Conservation (phyloP, 228 moss, liverwort and hornwort genomes). For the Sphagnum fallax region DNA sequence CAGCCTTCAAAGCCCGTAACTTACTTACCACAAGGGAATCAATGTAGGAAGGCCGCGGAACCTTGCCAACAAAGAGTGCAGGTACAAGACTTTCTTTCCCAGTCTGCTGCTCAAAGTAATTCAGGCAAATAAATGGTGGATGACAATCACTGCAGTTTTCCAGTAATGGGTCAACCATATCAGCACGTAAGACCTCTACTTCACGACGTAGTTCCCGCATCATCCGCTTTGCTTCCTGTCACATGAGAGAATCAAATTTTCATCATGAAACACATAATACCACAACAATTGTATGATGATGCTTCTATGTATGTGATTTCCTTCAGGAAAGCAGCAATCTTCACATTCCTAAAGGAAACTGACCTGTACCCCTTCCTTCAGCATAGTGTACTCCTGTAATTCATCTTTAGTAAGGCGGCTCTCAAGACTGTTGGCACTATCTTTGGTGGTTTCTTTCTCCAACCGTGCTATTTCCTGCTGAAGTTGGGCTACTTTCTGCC, state of each 20-base stretch:
- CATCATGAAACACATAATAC: too few species aligned
- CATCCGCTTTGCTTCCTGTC: conserved; percentile 55
- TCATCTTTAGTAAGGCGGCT: conserved; percentile 63
- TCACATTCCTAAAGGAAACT: not conserved
- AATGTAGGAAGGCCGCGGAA: conserved; percentile 54
- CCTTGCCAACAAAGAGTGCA: conserved; percentile 49
- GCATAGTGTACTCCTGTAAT: conserved; percentile 48
- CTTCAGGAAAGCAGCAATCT: too few species aligned
- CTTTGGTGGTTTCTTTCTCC: conserved; percentile 39
- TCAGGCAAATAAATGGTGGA: conserved; percentile 49
- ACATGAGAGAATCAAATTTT: not conserved
- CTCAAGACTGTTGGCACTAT: conserved; percentile 43
- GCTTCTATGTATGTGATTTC: too few species aligned
- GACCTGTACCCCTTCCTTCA: conserved; percentile 60
- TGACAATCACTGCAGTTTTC: conserved; percentile 29
- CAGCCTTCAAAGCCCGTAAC: too few species aligned
- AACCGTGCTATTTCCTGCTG: conserved; percentile 55
- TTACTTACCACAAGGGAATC: conserved; percentile 1
- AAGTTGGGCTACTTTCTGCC: conserved; percentile 69
- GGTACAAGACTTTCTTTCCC: conserved; percentile 59
- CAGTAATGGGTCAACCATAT: conserved; percentile 51
- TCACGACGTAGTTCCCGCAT: conserved; percentile 38
- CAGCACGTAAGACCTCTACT: conserved; percentile 53
- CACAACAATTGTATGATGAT: too few species aligned
- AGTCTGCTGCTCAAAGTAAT: conserved; percentile 53